Evolutionary conservation across 805 yeast species (phyloP).

Genomic region (Jamesozyma lodderae): DNA sequence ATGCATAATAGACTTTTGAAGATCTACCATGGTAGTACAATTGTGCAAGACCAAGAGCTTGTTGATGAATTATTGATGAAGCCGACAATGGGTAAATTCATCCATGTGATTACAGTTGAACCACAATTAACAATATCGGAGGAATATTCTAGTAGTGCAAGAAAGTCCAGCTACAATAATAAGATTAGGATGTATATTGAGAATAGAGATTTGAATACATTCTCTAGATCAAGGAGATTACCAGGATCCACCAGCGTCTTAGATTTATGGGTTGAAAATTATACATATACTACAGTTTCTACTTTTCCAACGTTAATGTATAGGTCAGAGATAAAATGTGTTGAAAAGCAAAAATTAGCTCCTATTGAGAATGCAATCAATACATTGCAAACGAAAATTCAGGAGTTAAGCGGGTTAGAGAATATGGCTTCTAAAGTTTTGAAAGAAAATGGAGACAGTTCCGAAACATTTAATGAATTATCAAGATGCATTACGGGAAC

Average conservation of each 20-base stretch:
- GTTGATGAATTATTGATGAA: conserved; percentile 42
- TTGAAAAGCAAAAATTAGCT: conserved; percentile 49
- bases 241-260: conserved; percentile 65
- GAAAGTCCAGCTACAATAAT: conserved; percentile 31
- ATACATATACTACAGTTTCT: conserved; percentile 62
- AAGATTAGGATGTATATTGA: conserved; percentile 69
- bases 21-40: conserved; percentile 73
- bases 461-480: conserved; percentile 49
- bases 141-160: conserved; percentile 39
- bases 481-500: conserved; percentile 74
- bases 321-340: conserved; percentile 57
- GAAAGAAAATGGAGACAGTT: conserved; percentile 41
- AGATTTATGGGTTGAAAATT: conserved; percentile 84
- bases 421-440: conserved; percentile 44
- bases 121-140: conserved; percentile 36
- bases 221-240: conserved; percentile 58
- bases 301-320: conserved; percentile 86
- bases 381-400: conserved; percentile 55
- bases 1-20: conserved; percentile 68
- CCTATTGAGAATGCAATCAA: conserved; percentile 78
- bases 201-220: conserved; percentile 61
- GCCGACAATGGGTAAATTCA: conserved; percentile 59
- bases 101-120: conserved; percentile 63
- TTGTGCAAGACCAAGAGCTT: conserved; percentile 48
- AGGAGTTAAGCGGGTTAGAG: conserved; percentile 63